phyloP scores from a whole-genome alignment of 176 grass and related monocot species.

The Zoysia pacifica region DNA sequence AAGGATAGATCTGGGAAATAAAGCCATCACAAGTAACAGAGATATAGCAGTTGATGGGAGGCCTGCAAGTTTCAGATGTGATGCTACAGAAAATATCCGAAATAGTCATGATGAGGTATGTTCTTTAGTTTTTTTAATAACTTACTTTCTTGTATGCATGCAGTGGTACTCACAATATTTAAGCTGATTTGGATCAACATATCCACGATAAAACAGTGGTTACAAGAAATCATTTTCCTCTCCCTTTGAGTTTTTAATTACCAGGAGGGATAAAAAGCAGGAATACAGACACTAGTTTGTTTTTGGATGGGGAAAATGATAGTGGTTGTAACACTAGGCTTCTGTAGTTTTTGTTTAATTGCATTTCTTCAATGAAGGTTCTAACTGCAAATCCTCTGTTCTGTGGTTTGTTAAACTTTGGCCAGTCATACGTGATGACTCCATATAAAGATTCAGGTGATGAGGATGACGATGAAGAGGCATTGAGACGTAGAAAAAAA shows the following conservation, averaged over 20 bases:
- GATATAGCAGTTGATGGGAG: conserved; percentile 35
- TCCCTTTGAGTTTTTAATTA: not conserved
- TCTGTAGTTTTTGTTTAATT: conserved; percentile 29
- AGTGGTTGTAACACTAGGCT: not conserved
- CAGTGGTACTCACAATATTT: not conserved
- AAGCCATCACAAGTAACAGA: conserved; percentile 7
- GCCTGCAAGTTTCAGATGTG: conserved; percentile 34
- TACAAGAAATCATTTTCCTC: not conserved
- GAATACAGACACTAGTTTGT: conserved; percentile 13
- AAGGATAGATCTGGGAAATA: conserved; percentile 27
- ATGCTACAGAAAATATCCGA: conserved; percentile 28
- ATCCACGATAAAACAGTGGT: not conserved
- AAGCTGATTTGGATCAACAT: not conserved
- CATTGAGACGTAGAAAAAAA: conserved; percentile 63
- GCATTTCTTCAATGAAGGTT: conserved; percentile 4
- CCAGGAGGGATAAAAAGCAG: conserved; percentile 5
- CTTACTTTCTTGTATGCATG: conserved; percentile 5
- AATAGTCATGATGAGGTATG: conserved; percentile 50
- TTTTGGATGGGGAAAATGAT: conserved; percentile 15
- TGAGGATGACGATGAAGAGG: conserved; percentile 65
- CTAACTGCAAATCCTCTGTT: conserved; percentile 22
- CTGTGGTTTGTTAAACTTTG: conserved; percentile 30
- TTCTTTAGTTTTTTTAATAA: conserved; percentile 27
- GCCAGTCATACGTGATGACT: conserved; percentile 83
- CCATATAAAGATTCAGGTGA: conserved; percentile 89